Conservation (phyloP, 257 asterid genomes). For the Euphrasia confusa region DNA sequence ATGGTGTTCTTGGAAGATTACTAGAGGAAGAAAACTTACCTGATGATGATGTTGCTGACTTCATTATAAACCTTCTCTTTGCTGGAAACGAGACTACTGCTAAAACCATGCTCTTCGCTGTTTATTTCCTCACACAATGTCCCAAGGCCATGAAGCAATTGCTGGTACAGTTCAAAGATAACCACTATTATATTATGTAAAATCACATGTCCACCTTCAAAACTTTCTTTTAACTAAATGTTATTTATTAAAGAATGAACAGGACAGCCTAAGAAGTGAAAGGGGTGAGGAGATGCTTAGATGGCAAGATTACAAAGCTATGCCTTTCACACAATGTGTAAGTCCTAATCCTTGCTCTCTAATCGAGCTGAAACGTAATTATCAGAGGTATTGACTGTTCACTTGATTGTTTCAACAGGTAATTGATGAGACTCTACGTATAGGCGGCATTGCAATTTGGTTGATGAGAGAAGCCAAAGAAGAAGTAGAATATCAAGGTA, state of each 20-base stretch:
- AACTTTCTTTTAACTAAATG: not conserved
- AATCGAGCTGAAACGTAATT: not conserved
- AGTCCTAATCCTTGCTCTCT: slow-evolving; percentile 25
- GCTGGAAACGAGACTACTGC: slow-evolving; percentile 97
- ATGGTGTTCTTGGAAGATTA: slow-evolving; percentile 65
- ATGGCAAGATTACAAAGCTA: slow-evolving; percentile 82
- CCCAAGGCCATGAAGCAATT: slow-evolving; percentile 75
- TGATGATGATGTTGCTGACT: slow-evolving; percentile 77
- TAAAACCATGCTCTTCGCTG: slow-evolving; percentile 85
- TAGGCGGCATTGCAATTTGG: slow-evolving; percentile 93
- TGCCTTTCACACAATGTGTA: slow-evolving; percentile 88
- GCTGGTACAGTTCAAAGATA: slow-evolving; percentile 38
- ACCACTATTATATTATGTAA: too few relatives aligned
- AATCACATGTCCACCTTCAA: too few relatives aligned
- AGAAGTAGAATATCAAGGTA: slow-evolving; percentile 65
- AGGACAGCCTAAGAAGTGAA: slow-evolving; percentile 44
- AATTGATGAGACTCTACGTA: slow-evolving; percentile 81
- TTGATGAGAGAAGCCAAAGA: slow-evolving; percentile 87
- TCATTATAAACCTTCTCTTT: slow-evolving; percentile 78
- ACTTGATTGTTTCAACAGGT: slow-evolving; percentile 37
- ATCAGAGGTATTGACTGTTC: not conserved
- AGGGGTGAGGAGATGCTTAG: slow-evolving; percentile 37
- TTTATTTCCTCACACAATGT: slow-evolving; percentile 72
- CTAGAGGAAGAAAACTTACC: slow-evolving; percentile 77
- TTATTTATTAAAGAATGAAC: slow-evolving; percentile 57